phyloP scores from a whole-genome alignment of 768 basidiomycete genomes.

The Pholiota molesta region DNA sequence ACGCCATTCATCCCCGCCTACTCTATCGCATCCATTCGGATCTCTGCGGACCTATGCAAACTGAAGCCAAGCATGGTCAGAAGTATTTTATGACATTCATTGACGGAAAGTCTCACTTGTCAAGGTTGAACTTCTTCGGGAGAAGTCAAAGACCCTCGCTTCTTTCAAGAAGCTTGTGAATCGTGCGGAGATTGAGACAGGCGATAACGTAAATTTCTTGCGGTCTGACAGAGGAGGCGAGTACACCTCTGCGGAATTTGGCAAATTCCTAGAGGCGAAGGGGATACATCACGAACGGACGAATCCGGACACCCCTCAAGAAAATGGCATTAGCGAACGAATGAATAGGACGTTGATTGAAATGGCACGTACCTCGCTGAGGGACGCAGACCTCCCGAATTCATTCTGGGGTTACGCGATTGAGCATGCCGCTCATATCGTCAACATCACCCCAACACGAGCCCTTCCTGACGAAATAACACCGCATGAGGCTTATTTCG shows the following conservation, averaged over 20 bases:
- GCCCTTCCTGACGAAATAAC: slow-evolving; percentile 23
- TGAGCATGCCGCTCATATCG: slow-evolving; percentile 31
- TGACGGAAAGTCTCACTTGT: slow-evolving; percentile 11
- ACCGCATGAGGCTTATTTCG: slow-evolving; percentile 22
- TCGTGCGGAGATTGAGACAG: slow-evolving; percentile 9
- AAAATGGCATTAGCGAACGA: slow-evolving; percentile 10
- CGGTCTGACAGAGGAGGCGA: slow-evolving; percentile 7
- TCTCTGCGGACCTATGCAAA: slow-evolving; percentile 5
- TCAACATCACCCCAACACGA: slow-evolving; percentile 33
- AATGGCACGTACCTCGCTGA: slow-evolving; percentile 27
- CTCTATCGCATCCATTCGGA: slow-evolving; percentile 5
- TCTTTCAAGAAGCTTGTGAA: not conserved
- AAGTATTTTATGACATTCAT: slow-evolving; percentile 12
- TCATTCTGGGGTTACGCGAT: slow-evolving; percentile 39
- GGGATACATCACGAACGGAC: not conserved
- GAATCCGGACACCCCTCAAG: slow-evolving; percentile 2
- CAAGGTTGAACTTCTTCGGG: not conserved
- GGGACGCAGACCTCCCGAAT: slow-evolving; percentile 17
- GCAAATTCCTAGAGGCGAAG: not conserved
- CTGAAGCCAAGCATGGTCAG: slow-evolving; percentile 9
- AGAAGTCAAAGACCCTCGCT: not conserved
- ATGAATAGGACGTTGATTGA: slow-evolving; percentile 11
- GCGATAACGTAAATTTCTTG: not conserved
- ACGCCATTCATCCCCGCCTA: not conserved
- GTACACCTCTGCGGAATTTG: slow-evolving; percentile 7